These are phyloP conservation scores for Leishmania tropica DNA, from an alignment of 208 protist species.

Conservation along the genomic window DNA sequence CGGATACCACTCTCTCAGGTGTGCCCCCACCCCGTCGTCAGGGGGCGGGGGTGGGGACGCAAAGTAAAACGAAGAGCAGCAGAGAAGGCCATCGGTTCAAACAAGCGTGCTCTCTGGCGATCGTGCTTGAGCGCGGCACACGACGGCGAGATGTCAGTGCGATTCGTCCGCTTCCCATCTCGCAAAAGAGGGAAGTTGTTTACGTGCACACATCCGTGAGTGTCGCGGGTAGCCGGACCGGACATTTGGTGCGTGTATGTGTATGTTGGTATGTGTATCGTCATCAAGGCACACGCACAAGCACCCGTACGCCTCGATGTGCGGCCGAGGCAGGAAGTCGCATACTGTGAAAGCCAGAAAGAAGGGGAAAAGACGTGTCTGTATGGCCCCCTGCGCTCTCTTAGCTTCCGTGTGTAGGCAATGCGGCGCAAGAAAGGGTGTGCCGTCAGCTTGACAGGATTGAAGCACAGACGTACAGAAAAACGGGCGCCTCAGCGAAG, in stretches of 20 bases:
- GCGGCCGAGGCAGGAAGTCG: background rate
- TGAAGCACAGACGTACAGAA: background rate
- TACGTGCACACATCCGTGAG: background rate
- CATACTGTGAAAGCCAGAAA: background rate
- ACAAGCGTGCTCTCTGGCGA: background rate
- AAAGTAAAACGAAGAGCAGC: background rate
- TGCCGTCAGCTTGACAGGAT: background rate
- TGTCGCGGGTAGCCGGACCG: background rate
- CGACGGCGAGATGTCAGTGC: background rate
- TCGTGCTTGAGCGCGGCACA: background rate
- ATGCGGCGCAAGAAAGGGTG: background rate
- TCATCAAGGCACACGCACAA: background rate
- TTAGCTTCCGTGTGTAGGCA: background rate
- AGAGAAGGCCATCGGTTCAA: background rate
- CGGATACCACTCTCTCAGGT: background rate
- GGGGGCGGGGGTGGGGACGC: background rate
- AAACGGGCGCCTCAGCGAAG: slow-evolving; percentile 19
- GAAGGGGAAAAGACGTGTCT: background rate
- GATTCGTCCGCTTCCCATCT: background rate
- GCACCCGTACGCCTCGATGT: background rate
- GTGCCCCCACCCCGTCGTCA: background rate
- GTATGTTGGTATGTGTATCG: background rate
- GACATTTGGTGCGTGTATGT: background rate
- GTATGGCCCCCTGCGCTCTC: background rate
- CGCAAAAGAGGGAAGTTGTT: background rate